phyloP scores from a whole-genome alignment of 352 stramenopile species.

The Phytophthora quininea region DNA sequence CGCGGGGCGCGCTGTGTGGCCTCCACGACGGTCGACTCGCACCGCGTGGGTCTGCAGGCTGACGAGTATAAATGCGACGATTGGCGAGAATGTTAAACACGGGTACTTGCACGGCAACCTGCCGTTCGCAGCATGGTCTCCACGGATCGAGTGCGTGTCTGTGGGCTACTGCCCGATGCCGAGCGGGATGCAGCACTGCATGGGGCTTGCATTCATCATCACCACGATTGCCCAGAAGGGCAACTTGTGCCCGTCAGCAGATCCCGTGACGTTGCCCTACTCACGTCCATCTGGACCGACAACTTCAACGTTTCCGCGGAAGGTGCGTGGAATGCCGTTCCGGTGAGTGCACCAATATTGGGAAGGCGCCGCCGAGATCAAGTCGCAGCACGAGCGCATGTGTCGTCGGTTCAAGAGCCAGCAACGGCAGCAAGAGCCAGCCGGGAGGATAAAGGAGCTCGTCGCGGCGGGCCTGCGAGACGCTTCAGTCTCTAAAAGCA shows the following conservation, averaged over 20 bases:
- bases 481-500: background rate
- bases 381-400: constrained; percentile 21
- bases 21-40: background rate
- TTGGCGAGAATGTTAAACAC: too few relatives aligned
- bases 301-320: background rate
- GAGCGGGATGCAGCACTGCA: too few relatives aligned
- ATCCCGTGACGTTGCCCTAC: too few relatives aligned
- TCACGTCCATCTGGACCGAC: background rate
- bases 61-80: too few relatives aligned
- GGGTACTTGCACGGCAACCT: background rate
- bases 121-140: background rate
- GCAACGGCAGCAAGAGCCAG: background rate
- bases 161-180: too few relatives aligned
- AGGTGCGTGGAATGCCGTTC: background rate
- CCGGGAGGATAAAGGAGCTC: background rate
- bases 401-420: constrained; percentile 7
- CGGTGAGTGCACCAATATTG: constrained; percentile 1
- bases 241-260: background rate
- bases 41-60: background rate
- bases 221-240: background rate
- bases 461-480: too few relatives aligned
- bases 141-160: too few relatives aligned
- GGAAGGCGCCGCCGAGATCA: background rate
- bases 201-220: too few relatives aligned
- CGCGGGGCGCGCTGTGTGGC: background rate